phyloP scores from a whole-genome alignment of 495 filamentous ascomycete genomes.

The Aspergillus diversus region DNA sequence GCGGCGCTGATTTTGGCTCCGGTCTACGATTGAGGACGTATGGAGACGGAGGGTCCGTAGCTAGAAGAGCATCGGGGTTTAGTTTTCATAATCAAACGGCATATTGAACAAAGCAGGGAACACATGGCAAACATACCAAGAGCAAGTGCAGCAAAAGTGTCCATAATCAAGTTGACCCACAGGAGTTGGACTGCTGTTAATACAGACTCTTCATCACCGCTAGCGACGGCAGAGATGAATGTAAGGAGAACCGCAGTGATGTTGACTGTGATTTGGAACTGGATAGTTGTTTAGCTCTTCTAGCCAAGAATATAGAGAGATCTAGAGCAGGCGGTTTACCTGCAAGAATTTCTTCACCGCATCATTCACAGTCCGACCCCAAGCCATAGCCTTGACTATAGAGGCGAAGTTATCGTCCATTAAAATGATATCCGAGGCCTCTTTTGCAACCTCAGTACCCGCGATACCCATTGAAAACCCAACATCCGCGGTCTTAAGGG shows the following conservation, averaged over 20 bases:
- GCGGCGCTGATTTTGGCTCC: conserved; percentile 72
- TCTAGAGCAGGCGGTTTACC: conserved; percentile 34
- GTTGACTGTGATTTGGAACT: conserved; percentile 93
- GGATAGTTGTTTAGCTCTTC: conserved; percentile 14
- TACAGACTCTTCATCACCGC: conserved; percentile 66
- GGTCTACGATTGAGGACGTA: conserved; percentile 74
- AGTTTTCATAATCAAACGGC: neutral
- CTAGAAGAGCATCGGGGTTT: conserved; percentile 28
- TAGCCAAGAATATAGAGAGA: neutral
- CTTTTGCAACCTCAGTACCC: conserved; percentile 90
- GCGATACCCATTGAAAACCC: conserved; percentile 92
- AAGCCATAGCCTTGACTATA: conserved; percentile 85
- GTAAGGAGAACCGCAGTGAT: conserved; percentile 86
- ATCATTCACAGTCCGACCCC: conserved; percentile 89
- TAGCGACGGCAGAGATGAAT: conserved; percentile 78
- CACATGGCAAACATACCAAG: conserved; percentile 41
- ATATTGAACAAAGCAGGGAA: neutral
- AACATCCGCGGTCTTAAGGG: conserved; percentile 84
- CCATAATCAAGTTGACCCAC: conserved; percentile 95
- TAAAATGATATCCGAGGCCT: conserved; percentile 90
- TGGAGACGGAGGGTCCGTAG: conserved; percentile 77
- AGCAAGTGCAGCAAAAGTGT: conserved; percentile 94
- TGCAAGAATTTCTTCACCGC: conserved; percentile 90
- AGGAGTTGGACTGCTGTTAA: conserved; percentile 85
- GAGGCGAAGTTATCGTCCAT: conserved; percentile 95